These are phyloP conservation scores for Prunus armeniaca DNA, from an alignment of 306 rosid genomes.

Conservation along the genomic window DNA sequence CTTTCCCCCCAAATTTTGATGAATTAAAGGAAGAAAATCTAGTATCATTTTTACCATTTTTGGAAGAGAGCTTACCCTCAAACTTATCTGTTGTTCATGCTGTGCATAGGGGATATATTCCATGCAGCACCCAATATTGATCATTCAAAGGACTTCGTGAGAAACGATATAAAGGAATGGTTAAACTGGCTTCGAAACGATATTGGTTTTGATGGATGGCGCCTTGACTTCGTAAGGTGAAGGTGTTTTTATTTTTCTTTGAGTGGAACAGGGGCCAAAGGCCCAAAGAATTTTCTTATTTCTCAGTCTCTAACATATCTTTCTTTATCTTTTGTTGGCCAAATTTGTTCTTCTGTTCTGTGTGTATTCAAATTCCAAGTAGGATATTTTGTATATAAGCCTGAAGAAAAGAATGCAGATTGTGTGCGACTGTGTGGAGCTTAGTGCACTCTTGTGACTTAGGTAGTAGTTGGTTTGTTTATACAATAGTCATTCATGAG, in stretches of 20 bases:
- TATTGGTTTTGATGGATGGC: slow-evolving; percentile 82
- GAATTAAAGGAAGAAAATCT: not conserved
- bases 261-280: not conserved
- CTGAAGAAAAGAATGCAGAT: no score
- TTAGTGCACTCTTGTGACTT: no score
- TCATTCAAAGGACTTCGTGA: slow-evolving; percentile 71
- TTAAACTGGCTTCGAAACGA: slow-evolving; percentile 71
- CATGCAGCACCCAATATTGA: slow-evolving; percentile 87
- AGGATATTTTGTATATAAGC: no score
- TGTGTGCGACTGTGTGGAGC: no score
- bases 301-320: not conserved
- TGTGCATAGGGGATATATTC: slow-evolving; percentile 61
- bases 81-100: slow-evolving; percentile 16
- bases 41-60: not conserved
- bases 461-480: not conserved
- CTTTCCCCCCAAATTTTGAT: not conserved
- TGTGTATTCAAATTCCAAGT: not conserved
- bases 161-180: slow-evolving; percentile 67
- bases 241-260: slow-evolving; percentile 10
- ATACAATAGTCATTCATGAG: not conserved
- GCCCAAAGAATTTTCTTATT: not conserved
- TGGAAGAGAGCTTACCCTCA: slow-evolving; percentile 1
- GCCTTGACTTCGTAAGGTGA: slow-evolving; percentile 78
- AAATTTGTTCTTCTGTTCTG: not conserved
- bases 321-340: not conserved